Evolutionary conservation across 2,329 filamentous ascomycete genomes (phyloP), one percentile per base, ranked within the genome.

Genomic region (Aureobasidium mangrovei): DNA sequence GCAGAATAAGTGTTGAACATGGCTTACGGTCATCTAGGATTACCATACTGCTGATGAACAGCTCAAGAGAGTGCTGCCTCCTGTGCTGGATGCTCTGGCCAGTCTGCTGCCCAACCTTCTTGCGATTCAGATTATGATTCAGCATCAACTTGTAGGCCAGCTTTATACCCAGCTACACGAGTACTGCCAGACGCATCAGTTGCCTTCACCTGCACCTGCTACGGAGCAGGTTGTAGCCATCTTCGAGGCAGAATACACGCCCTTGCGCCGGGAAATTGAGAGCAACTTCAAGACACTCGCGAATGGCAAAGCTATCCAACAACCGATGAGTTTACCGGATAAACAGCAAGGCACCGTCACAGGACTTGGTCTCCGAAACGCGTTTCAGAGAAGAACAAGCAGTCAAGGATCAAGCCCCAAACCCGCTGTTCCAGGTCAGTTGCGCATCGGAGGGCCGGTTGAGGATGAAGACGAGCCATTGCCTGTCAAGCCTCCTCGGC

Each of bases 141-240:
- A 91, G 67, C 90, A 90, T 65, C 80, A 82, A 44, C 74, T 93
- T 49, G 79, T 93, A 4, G 88, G 83, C 0, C 77, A 90, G 58
- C 83, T 88, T 61, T 93, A 93, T 69, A 93, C 88, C 1, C 77
- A 82, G 4, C 72, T 91, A 5, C 83, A 90, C 65, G 81, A 79
- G 55, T 93, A 85, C 68, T 88, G 84, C 60, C 76, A 83, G 60
- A 79, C 85, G 31, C 76, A 83, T 60, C 75, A 79, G 4, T 84
- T 90, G 62, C 84, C 85, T 0, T 85, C 84, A 43, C 85, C 86
- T 1, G 77, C 87, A 8, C 84, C 86, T 2, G 78, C 84, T 12
- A 84, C 90, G 74, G 81, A 84, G 28, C 79, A 86, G 48, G 81
- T 93, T 4, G 74, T 90, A 55, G 74, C 79, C 4, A 69, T 75